These are phyloP conservation scores for Globisporangium paddicum DNA, from an alignment of 352 stramenopile genomes.

Conservation along the genomic window DNA sequence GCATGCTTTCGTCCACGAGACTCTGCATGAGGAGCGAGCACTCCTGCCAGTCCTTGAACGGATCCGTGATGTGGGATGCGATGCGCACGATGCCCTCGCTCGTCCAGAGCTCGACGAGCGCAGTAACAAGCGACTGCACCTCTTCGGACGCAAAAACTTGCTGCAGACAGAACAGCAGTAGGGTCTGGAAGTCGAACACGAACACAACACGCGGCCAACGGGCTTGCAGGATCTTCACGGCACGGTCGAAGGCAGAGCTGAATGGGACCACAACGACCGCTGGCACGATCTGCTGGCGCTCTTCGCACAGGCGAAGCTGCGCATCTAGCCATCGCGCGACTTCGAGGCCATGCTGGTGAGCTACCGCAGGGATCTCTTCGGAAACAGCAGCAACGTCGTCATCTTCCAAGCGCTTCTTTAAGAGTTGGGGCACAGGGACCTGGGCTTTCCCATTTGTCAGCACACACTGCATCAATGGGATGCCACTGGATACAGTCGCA, in stretches of 20 bases:
- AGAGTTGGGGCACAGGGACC: slow-evolving; percentile 27
- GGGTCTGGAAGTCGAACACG: slow-evolving; percentile 36
- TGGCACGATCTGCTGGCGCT: slow-evolving; percentile 29
- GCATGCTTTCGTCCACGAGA: slow-evolving; percentile 30
- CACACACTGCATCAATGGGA: slow-evolving; percentile 26
- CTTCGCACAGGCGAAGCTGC: slow-evolving; percentile 26
- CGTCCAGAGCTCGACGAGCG: slow-evolving; percentile 33
- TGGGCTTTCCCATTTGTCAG: slow-evolving; percentile 33
- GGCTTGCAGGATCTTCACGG: slow-evolving; percentile 33
- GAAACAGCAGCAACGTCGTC: neutral
- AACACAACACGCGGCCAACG: slow-evolving; percentile 36
- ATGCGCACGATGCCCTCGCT: slow-evolving; percentile 20
- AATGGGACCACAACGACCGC: slow-evolving; percentile 39
- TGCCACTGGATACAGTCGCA: neutral
- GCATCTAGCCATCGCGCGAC: slow-evolving; percentile 40
- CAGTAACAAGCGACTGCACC: slow-evolving; percentile 28
- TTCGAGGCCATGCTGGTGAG: slow-evolving; percentile 48
- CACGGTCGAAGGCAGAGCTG: slow-evolving; percentile 29
- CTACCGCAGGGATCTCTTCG: slow-evolving; percentile 6
- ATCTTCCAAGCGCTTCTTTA: slow-evolving; percentile 20
- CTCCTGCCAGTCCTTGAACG: slow-evolving; percentile 29
- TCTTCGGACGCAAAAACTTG: slow-evolving; percentile 34
- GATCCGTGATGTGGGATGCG: slow-evolving; percentile 11
- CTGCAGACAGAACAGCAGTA: slow-evolving; percentile 40
- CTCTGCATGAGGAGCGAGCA: slow-evolving; percentile 31